These are phyloP conservation scores for Panellus pusillus DNA, from an alignment of 768 basidiomycete species.

Conservation along the genomic window DNA sequence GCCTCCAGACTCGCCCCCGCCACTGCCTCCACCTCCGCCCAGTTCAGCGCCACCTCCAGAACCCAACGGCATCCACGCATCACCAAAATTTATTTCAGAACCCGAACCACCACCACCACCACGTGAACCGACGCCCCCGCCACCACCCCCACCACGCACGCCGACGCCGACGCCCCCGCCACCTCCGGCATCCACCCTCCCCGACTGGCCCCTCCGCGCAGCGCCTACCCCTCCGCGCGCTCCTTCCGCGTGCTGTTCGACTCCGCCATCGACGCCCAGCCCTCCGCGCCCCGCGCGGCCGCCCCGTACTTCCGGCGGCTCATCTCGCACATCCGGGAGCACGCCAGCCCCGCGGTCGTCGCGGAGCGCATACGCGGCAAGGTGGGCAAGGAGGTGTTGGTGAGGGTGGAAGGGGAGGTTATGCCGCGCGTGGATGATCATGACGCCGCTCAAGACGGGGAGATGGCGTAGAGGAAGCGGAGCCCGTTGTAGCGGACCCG, in stretches of 20 bases:
- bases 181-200: conserved; percentile 37
- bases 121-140: no score
- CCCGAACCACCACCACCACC: conserved; percentile 9
- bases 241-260: conserved; percentile 68
- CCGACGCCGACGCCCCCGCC: conserved; percentile 12
- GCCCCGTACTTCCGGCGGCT: conserved; percentile 36
- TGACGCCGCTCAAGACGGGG: background rate
- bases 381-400: conserved; percentile 57
- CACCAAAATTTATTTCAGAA: background rate
- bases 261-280: conserved; percentile 44
- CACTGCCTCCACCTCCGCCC: conserved; percentile 8
- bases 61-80: background rate
- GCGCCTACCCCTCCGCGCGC: conserved; percentile 45
- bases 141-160: no score
- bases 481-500: conserved; percentile 27
- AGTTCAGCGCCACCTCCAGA: conserved; percentile 2
- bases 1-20: conserved; percentile 24
- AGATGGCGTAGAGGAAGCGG: conserved; percentile 38
- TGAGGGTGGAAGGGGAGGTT: conserved; percentile 57
- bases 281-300: background rate
- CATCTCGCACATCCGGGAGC: conserved; percentile 40
- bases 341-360: conserved; percentile 28
- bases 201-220: conserved; percentile 59
- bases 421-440: conserved; percentile 30
- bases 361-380: conserved; percentile 58